A percentile compares a stretch with the other conserved stretches of the same genome.
Conservation (phyloP, 495 filamentous ascomycete genomes). For the Elasticomyces elasticus region DNA sequence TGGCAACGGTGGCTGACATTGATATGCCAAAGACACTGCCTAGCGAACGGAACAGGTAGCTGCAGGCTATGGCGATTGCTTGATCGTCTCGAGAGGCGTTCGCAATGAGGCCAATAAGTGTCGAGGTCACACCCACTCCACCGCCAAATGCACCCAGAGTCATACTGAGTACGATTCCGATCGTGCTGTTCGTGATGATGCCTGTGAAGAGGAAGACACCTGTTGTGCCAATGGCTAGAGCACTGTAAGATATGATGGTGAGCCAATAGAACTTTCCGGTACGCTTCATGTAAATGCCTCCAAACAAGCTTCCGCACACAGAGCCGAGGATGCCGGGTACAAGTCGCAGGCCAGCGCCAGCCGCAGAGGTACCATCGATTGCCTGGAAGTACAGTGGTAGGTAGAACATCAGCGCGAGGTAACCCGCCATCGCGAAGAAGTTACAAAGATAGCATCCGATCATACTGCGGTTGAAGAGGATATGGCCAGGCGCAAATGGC, state of each 20-base stretch:
- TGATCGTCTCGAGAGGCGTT: constrained; percentile 60
- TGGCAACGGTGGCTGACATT: constrained; percentile 59
- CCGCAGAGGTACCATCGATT: constrained; percentile 55
- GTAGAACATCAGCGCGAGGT: constrained; percentile 60
- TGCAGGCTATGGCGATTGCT: constrained; percentile 73
- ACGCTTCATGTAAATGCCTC: constrained; percentile 61
- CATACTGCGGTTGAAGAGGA: constrained; percentile 63
- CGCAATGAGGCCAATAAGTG: constrained; percentile 57
- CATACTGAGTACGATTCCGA: constrained; percentile 49
- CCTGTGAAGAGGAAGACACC: constrained; percentile 55
- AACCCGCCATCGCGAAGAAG: constrained; percentile 63
- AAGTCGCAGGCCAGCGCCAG: constrained; percentile 54
- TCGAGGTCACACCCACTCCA: constrained; percentile 61
- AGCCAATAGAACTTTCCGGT: constrained; percentile 73
- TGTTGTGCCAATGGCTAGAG: constrained; percentile 43
- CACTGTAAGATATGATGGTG: constrained; percentile 48
- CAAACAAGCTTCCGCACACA: constrained; percentile 58
- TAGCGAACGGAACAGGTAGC: constrained; percentile 75
- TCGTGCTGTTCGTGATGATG: constrained; percentile 31
- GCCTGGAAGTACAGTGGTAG: constrained; percentile 75
- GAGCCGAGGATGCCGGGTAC: constrained; percentile 55
- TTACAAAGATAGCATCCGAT: constrained; percentile 62
- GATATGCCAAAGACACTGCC: constrained; percentile 70
- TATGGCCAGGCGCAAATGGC: constrained; percentile 70
- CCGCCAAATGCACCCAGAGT: constrained; percentile 44